These are phyloP conservation scores for Perkinsus olseni DNA, from an alignment of 169 alveolate genomes.

Conservation along the genomic window DNA sequence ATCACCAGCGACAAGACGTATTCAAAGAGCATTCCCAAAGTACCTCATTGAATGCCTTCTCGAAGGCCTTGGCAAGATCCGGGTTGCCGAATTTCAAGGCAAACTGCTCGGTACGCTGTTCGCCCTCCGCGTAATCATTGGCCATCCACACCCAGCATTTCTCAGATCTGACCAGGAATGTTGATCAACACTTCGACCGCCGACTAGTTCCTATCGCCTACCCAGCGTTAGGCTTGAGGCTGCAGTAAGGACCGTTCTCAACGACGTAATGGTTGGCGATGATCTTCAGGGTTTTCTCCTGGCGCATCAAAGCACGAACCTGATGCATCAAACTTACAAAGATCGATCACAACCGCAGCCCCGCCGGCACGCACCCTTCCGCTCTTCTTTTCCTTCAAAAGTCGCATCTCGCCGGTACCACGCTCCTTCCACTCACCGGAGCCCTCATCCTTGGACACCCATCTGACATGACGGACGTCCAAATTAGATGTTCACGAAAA, in stretches of 20 bases:
- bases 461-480: not conserved
- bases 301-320: not conserved
- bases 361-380: not conserved
- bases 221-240: constrained; percentile 8
- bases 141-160: constrained; percentile 10
- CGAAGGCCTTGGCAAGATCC: not conserved
- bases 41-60: not conserved
- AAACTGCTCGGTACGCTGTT: not conserved
- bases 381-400: constrained; percentile 17
- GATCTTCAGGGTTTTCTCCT: not conserved
- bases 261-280: not conserved
- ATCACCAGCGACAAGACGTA: no score
- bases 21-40: not conserved
- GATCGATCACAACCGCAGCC: not conserved
- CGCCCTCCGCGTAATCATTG: not conserved
- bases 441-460: not conserved
- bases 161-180: not conserved
- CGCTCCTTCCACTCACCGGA: constrained; percentile 27
- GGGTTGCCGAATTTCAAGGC: constrained; percentile 10
- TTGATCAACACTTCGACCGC: no score
- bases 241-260: not conserved
- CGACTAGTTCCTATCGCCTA: no score
- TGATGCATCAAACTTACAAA: not conserved
- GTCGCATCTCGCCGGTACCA: constrained; percentile 21
- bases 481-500: not conserved